phyloP scores from a whole-genome alignment of 768 basidiomycete genomes.

The Amanita inopinata region DNA sequence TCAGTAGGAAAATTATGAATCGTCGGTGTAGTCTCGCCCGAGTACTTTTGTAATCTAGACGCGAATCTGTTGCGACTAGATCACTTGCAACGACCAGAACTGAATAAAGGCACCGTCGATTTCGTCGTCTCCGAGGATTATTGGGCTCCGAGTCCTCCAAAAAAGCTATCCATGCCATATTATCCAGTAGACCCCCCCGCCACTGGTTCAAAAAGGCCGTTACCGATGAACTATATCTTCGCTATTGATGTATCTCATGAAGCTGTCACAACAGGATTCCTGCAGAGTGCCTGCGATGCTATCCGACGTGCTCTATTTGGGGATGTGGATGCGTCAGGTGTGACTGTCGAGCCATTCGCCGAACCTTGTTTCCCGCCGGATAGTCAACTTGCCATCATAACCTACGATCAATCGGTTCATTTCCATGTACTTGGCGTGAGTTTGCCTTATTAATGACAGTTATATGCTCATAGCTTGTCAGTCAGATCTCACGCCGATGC shows the following conservation, averaged over 20 bases:
- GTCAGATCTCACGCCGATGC: slow-evolving; percentile 51
- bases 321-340: slow-evolving; percentile 28
- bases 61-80: slow-evolving; percentile 71
- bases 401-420: slow-evolving; percentile 73
- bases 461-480: slow-evolving; percentile 20
- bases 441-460: slow-evolving; percentile 9
- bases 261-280: slow-evolving; percentile 58
- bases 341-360: no score
- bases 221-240: slow-evolving; percentile 72
- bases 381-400: slow-evolving; percentile 66
- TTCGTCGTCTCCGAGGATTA: slow-evolving; percentile 78
- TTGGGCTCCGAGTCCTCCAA: slow-evolving; percentile 68
- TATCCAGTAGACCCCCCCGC: slow-evolving; percentile 39
- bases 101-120: slow-evolving; percentile 87
- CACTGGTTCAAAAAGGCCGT: slow-evolving; percentile 40
- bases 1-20: slow-evolving; percentile 4
- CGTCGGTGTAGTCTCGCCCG: slow-evolving; percentile 47
- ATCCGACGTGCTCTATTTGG: slow-evolving; percentile 63
- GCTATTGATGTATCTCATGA: slow-evolving; percentile 76
- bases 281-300: slow-evolving; percentile 53
- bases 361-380: slow-evolving; percentile 42
- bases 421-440: slow-evolving; percentile 86
- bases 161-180: slow-evolving; percentile 42
- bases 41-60: slow-evolving; percentile 82
- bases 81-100: slow-evolving; percentile 72